Conservation (phyloP, 2,329 filamentous ascomycete species). For the Cladosporium sp. region DNA sequence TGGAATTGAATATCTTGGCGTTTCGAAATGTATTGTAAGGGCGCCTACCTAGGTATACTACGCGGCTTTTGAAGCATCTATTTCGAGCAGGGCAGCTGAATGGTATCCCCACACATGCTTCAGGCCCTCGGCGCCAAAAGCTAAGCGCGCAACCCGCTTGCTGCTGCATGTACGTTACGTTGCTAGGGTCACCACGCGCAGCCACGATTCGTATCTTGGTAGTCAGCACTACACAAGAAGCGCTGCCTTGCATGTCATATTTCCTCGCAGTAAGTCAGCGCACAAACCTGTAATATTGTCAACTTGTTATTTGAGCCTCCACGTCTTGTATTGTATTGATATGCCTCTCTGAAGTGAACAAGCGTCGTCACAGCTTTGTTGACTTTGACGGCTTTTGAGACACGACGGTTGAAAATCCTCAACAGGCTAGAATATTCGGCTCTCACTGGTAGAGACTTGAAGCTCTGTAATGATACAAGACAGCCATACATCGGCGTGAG, state of each 20-base stretch:
- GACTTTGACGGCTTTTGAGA: neutral
- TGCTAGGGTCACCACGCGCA: neutral
- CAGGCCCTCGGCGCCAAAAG: neutral
- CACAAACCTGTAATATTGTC: no score
- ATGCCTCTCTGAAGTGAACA: neutral
- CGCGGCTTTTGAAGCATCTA: neutral
- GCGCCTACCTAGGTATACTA: no score
- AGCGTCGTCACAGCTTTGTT: neutral
- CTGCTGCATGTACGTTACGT: neutral
- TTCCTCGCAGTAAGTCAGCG: no score
- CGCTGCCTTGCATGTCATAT: neutral
- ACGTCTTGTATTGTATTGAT: neutral
- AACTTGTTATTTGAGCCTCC: neutral
- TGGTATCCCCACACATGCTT: neutral
- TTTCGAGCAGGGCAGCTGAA: neutral
- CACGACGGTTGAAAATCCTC: neutral
- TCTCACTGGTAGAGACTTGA: neutral
- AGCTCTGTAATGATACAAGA: neutral
- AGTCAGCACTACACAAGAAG: slow-evolving; percentile 1
- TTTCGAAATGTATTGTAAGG: no score
- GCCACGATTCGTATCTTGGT: neutral
- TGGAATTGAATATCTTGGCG: no score
- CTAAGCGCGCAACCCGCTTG: no score
- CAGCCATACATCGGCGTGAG: neutral
- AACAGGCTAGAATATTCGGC: neutral